Base-by-base conservation (phyloP, 108 stramenopile genomes). In the Fistulifera solaris region DNA sequence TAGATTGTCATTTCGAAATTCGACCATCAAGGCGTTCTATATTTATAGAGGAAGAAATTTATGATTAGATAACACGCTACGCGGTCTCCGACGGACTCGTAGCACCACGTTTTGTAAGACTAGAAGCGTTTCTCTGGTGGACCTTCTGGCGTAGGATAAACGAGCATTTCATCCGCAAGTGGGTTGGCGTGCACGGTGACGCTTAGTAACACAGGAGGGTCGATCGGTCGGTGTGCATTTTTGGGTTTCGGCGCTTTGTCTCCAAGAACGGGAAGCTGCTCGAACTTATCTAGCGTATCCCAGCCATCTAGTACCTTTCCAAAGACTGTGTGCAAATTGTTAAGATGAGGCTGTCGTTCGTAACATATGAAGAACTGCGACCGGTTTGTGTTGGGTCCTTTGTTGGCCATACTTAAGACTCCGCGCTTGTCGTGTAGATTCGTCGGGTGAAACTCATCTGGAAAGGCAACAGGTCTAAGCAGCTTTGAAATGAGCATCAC, bases 101-200 rank as follows among this genome's bases (percentile, higher is more conserved):
- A n/a, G n/a, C n/a, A n/a, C n/a, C n/a, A n/a, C n/a, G n/a, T n/a
- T n/a, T n/a, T n/a, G n/a, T n/a, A n/a, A n/a, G n/a, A n/a, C 24
- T 46, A 58, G 5, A 48, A 2, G 4, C 58, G 47, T 65, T 86
- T 87, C 41, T 86, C 81, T 13, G 85, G 78, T 12, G 85, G 81
- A 7, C 87, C 92, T 58, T 67, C 59, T 28, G 81, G 77, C 46
- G 72, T 79, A 1, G 77, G 85, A 70, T 85, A 89, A 38, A 83
- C 63, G 48, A 93, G 81, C 39, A 79, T 83, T n/a, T 74, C 77
- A 56, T 88, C 87, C 8, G 95, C 95, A 48, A 96, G 56, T 6
- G 98, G 98, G 70, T 98, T 98, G 25, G 98, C 98, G 71, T 97
- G 96, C 51, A 98, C 96, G 0, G 87, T 96, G 25, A 98, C 73